Evolutionary conservation across 2,329 filamentous ascomycete species (phyloP), one percentile per base, ranked within the genome.

Genomic region (Claviceps purpurea): DNA sequence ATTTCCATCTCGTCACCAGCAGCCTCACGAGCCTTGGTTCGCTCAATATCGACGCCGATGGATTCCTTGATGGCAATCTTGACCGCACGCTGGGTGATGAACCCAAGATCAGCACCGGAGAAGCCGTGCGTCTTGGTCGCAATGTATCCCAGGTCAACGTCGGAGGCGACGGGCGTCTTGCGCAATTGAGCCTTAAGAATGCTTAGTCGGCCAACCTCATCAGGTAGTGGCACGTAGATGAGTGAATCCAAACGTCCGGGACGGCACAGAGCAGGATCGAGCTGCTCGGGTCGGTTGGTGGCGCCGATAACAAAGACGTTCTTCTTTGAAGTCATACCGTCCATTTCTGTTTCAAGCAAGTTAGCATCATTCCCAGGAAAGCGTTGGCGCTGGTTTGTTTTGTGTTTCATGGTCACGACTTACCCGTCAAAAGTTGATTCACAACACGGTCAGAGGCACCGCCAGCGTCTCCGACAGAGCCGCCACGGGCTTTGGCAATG

Each of bases 291-390:
- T 76, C 93, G 82, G 78, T 98, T 98, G 71, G 93, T 98, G 46
- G 93, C 93, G 69, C 93, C 93, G 63, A 98, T 98, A 59, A 98
- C 93, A 73, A 98, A 98, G 58, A 98, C 93, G 69, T 98, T 98
- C 87, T 98, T 98, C 87, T 98, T 98, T 41, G 91, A 96, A 46
- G 91, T 97, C 91, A 97, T 97, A 64, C 91, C 91, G 61, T 97
- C 91, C 91, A 97, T 96, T 81, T 97, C 89, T 86, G 57, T 16
- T 20, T 11, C 30, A 34, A 22, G 34, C 47, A 10, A 45, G 62
- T 81, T 70, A 82, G 75, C 61, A 54, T 53, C 49, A 52, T 18
- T n/a, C 7, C 26, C 7, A n/a, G 4, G 11, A 44, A 6, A 18
- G 34, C 11, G 16, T 24, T 38, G 6, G 2, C 38, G 11, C 38